Conservation (phyloP, 768 basidiomycete genomes). For the Lepiota venenata region DNA sequence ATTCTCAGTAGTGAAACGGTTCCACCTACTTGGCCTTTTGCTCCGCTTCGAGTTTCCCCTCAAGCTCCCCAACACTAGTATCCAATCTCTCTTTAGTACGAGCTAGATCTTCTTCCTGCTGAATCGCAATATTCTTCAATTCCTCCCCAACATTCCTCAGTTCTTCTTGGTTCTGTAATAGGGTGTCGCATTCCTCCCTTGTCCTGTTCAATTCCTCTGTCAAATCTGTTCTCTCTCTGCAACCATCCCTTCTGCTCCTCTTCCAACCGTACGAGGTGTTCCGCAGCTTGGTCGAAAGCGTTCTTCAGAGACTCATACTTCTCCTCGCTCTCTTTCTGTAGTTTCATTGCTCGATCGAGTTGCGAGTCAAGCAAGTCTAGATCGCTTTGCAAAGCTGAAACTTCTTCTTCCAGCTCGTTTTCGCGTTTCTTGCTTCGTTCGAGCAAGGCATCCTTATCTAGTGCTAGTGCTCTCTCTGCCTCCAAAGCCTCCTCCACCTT, state of each 20-base stretch:
- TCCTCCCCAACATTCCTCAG: constrained; percentile 67
- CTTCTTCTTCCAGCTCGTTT: constrained; percentile 81
- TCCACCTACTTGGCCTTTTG: constrained; percentile 54
- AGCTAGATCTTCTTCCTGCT: constrained; percentile 78
- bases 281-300: constrained; percentile 82
- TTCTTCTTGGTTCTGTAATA: constrained; percentile 58
- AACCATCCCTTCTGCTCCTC: constrained; percentile 68
- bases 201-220: constrained; percentile 52
- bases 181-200: constrained; percentile 53
- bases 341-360: constrained; percentile 71
- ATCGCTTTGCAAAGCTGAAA: constrained; percentile 74
- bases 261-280: constrained; percentile 83
- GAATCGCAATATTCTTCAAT: constrained; percentile 58
- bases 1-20: constrained; percentile 1
- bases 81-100: constrained; percentile 78
- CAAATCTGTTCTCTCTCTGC: constrained; percentile 60
- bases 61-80: constrained; percentile 57
- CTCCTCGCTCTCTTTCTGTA: constrained; percentile 79
- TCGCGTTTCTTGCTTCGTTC: constrained; percentile 86
- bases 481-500: constrained; percentile 80
- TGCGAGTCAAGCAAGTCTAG: constrained; percentile 84
- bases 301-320: constrained; percentile 67
- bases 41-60: constrained; percentile 67
- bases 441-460: constrained; percentile 83
- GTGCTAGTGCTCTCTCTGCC: constrained; percentile 71